A percentile compares a stretch with the other conserved stretches of the same genome.
phyloP scores from a whole-genome alignment of 1,284 basidiomycete genomes.

The Rhodotorula sp. region DNA sequence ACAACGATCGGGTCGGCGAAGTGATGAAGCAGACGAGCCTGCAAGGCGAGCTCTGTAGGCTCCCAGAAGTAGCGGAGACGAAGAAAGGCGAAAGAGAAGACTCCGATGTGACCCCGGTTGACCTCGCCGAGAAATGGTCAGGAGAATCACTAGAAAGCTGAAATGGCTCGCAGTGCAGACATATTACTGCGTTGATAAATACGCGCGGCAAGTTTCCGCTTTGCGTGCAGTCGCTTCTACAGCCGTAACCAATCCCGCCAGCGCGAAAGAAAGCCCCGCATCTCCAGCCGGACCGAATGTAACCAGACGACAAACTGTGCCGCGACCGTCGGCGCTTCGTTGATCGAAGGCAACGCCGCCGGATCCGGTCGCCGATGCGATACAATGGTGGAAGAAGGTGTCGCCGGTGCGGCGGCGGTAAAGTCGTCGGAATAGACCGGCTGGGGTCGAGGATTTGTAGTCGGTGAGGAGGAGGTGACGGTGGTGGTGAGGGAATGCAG shows the following conservation, averaged over 20 bases:
- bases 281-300: neutral
- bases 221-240: neutral
- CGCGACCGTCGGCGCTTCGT: neutral
- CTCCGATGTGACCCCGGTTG: no score
- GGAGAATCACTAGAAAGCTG: neutral
- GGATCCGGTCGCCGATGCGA: neutral
- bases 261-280: neutral
- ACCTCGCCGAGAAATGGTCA: neutral
- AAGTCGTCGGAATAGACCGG: constrained; percentile 1
- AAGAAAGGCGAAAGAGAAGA: neutral
- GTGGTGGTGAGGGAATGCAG: neutral
- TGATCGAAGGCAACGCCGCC: neutral
- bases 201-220: neutral
- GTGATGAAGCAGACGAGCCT: neutral
- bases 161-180: no score
- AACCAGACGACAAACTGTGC: neutral
- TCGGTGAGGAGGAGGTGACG: neutral
- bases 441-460: neutral
- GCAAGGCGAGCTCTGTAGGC: neutral
- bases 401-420: neutral
- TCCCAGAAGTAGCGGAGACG: neutral
- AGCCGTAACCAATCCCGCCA: neutral
- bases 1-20: neutral
- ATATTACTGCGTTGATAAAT: no score
- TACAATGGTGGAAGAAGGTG: neutral